phyloP scores from a whole-genome alignment of 257 asterid genomes.

The Agastache rugosa region DNA sequence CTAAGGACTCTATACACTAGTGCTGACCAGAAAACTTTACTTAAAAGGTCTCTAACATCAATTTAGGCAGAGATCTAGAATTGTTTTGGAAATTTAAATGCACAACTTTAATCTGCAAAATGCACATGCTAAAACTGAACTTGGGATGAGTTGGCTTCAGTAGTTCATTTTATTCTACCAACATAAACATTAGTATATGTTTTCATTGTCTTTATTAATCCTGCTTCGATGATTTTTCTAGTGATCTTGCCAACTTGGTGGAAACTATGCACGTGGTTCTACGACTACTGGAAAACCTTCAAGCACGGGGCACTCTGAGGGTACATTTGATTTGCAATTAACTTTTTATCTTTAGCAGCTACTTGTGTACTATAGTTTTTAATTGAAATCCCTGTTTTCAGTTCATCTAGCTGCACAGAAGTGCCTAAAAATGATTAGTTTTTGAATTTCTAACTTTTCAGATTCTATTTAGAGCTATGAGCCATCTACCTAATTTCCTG shows the following conservation, averaged over 20 bases:
- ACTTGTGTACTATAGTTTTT: slow-evolving; percentile 4
- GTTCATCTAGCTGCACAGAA: slow-evolving; percentile 19
- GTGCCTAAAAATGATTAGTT: background rate
- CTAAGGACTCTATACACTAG: background rate
- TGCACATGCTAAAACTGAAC: slow-evolving; percentile 12
- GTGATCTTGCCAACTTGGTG: slow-evolving; percentile 94
- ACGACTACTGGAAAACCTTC: slow-evolving; percentile 88
- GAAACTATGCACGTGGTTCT: slow-evolving; percentile 75
- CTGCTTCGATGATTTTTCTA: slow-evolving; percentile 47
- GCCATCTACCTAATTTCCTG: background rate
- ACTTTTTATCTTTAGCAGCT: slow-evolving; percentile 15
- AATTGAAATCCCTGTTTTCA: background rate
- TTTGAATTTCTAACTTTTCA: background rate
- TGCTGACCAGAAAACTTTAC: background rate
- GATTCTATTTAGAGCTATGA: slow-evolving; percentile 5
- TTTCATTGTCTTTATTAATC: slow-evolving; percentile 29
- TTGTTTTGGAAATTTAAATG: background rate
- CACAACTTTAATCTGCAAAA: slow-evolving; percentile 17
- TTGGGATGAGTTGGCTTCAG: slow-evolving; percentile 12
- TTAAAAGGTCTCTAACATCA: slow-evolving; percentile 23
- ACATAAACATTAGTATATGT: slow-evolving; percentile 12
- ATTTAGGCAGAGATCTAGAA: slow-evolving; percentile 17
- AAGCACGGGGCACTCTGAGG: slow-evolving; percentile 86
- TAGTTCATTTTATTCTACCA: slow-evolving; percentile 19
- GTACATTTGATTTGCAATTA: slow-evolving; percentile 49